phyloP scores from a whole-genome alignment of 2,329 filamentous ascomycete species.

The Ceratocystis ficicola region DNA sequence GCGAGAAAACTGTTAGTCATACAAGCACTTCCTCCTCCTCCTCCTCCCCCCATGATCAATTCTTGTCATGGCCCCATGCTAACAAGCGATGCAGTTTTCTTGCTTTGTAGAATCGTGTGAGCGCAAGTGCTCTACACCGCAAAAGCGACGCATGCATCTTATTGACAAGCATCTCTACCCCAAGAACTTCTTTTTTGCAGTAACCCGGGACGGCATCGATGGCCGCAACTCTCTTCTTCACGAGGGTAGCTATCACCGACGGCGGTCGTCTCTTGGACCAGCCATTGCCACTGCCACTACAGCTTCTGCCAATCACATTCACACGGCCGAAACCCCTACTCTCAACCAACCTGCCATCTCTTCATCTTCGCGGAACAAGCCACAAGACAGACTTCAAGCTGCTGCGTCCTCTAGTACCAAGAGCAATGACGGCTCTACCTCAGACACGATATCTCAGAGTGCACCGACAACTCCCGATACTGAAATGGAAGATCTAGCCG shows the following conservation, averaged over 20 bases:
- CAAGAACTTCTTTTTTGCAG: constrained; percentile 72
- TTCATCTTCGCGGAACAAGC: constrained; percentile 9
- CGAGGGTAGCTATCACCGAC: constrained; percentile 39
- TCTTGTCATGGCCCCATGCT: constrained; percentile 19
- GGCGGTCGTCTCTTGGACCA: constrained; percentile 36
- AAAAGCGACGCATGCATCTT: constrained; percentile 76
- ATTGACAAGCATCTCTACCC: constrained; percentile 94
- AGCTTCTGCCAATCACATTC: constrained; percentile 27
- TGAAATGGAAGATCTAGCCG: constrained; percentile 51
- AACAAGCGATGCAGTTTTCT: constrained; percentile 45
- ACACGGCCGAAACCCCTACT: constrained; percentile 23
- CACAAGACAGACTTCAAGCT: not conserved
- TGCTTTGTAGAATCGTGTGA: constrained; percentile 89
- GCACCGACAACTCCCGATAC: constrained; percentile 31
- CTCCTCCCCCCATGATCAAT: not conserved
- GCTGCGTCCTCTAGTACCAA: not conserved
- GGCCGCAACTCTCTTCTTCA: constrained; percentile 66
- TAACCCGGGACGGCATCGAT: constrained; percentile 84
- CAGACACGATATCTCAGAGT: not conserved
- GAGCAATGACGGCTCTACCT: not conserved
- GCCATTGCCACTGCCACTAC: constrained; percentile 13
- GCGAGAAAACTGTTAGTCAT: constrained; percentile 66
- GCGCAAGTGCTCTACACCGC: constrained; percentile 65
- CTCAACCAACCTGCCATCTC: not conserved
- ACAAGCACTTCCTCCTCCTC: not conserved